These are phyloP conservation scores for Stylonectria norvegica DNA, from an alignment of 2,329 filamentous ascomycete species.

Conservation along the genomic window DNA sequence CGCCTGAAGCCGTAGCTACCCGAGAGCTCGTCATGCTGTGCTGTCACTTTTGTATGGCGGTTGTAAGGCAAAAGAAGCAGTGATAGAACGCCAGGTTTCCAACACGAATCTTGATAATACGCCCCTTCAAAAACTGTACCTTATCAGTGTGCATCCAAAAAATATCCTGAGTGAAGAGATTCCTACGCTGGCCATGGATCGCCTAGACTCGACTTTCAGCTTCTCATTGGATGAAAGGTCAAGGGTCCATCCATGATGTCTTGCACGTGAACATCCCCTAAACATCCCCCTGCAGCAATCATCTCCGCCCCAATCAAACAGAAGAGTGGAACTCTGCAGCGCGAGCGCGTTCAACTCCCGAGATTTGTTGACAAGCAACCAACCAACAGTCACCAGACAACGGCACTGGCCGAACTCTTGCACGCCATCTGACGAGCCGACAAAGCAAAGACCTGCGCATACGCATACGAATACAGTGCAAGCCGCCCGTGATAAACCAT, in stretches of 20 bases:
- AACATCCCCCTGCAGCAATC: not conserved
- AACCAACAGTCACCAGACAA: constrained; percentile 19
- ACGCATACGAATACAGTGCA: too few relatives aligned
- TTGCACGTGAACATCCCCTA: constrained; percentile 23
- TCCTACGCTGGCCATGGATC: not conserved
- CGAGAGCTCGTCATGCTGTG: too few relatives aligned
- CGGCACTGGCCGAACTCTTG: constrained; percentile 9
- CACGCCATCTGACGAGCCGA: constrained; percentile 10
- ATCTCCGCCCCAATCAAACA: constrained; percentile 25
- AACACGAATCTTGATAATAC: too few relatives aligned
- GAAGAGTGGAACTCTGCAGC: constrained; percentile 11
- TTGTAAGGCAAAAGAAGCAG: too few relatives aligned
- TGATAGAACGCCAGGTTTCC: too few relatives aligned
- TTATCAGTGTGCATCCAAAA: too few relatives aligned
- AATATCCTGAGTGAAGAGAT: too few relatives aligned
- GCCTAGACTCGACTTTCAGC: not conserved
- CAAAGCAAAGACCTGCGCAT: too few relatives aligned
- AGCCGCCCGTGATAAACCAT: constrained; percentile 2
- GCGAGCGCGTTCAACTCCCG: constrained; percentile 20
- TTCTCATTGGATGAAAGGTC: not conserved
- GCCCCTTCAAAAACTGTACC: too few relatives aligned
- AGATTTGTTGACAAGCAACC: constrained; percentile 31
- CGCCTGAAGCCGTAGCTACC: too few relatives aligned
- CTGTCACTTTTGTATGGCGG: too few relatives aligned
- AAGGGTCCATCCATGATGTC: not conserved